Evolutionary conservation across 495 filamentous ascomycete genomes (phyloP).

Genomic region (Aspergillus panamensis): DNA sequence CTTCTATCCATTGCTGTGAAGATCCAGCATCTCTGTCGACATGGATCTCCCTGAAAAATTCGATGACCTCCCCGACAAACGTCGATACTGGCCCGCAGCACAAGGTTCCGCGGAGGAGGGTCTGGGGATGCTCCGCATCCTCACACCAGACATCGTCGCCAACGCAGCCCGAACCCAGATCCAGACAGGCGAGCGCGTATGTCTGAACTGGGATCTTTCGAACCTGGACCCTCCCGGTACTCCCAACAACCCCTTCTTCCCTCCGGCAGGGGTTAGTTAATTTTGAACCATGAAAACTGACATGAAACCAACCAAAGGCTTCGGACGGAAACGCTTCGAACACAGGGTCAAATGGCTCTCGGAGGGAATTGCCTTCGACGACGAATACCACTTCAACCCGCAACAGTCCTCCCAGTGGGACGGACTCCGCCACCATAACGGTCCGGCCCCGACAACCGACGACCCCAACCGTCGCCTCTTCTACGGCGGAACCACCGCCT

Average conservation of each 20-base stretch:
- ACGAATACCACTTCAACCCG: constrained; percentile 71
- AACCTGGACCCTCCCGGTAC: constrained; percentile 46
- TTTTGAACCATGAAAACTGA: neutral
- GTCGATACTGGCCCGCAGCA: constrained; percentile 45
- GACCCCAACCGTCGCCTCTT: constrained; percentile 40
- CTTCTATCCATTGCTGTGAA: neutral
- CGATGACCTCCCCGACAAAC: constrained; percentile 49
- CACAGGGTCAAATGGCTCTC: constrained; percentile 53
- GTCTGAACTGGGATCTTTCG: constrained; percentile 51
- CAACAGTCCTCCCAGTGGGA: constrained; percentile 79
- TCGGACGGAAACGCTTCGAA: constrained; percentile 53
- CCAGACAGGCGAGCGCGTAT: constrained; percentile 46
- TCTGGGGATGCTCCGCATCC: constrained; percentile 50
- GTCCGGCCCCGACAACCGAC: constrained; percentile 35
- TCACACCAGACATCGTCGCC: constrained; percentile 48
- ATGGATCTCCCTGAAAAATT: constrained; percentile 36
- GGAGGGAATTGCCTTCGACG: constrained; percentile 55
- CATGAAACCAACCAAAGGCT: constrained; percentile 31
- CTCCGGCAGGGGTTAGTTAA: neutral
- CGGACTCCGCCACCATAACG: constrained; percentile 60
- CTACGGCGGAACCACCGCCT: constrained; percentile 51
- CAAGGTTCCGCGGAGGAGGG: constrained; percentile 48
- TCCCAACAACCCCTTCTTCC: neutral
- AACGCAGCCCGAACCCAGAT: constrained; percentile 46
- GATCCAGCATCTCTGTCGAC: constrained; percentile 19